Evolutionary conservation across 495 filamentous ascomycete genomes (phyloP).

Genomic region (Aspergillus panamensis): DNA sequence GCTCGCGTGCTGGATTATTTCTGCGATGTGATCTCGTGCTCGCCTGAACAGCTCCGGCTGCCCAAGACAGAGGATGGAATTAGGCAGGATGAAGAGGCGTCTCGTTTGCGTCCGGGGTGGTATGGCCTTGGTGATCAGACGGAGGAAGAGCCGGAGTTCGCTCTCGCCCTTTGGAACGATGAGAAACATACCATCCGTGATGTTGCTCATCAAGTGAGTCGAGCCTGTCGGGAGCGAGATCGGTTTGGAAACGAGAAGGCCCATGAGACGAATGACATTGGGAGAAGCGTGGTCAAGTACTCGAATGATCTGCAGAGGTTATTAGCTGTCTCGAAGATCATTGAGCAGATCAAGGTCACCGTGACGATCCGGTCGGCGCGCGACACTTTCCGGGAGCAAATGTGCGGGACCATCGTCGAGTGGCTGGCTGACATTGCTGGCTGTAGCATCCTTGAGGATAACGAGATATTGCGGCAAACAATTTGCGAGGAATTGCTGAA

Average conservation of each 20-base stretch:
- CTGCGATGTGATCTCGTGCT: conserved; percentile 95
- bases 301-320: conserved; percentile 66
- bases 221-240: conserved; percentile 74
- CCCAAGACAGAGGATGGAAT: conserved; percentile 78
- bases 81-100: conserved; percentile 72
- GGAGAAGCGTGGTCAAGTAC: conserved; percentile 78
- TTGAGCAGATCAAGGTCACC: conserved; percentile 94
- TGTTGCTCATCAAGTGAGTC: conserved; percentile 80
- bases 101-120: conserved; percentile 70
- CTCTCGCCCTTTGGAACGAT: conserved; percentile 94
- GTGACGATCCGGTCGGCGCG: conserved; percentile 89
- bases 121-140: conserved; percentile 58
- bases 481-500: conserved; percentile 89
- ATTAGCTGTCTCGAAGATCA: conserved; percentile 69
- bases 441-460: conserved; percentile 78
- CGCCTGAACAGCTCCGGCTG: conserved; percentile 88
- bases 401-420: conserved; percentile 96
- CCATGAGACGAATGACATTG: conserved; percentile 81
- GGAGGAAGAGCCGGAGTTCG: conserved; percentile 66
- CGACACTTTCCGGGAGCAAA: conserved; percentile 95
- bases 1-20: conserved; percentile 85
- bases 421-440: conserved; percentile 93
- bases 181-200: conserved; percentile 97
- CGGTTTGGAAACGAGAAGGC: conserved; percentile 71
- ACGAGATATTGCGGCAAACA: conserved; percentile 69